These are phyloP conservation scores for Hippophae gyantsensis DNA, from an alignment of 306 rosid species.

Conservation along the genomic window DNA sequence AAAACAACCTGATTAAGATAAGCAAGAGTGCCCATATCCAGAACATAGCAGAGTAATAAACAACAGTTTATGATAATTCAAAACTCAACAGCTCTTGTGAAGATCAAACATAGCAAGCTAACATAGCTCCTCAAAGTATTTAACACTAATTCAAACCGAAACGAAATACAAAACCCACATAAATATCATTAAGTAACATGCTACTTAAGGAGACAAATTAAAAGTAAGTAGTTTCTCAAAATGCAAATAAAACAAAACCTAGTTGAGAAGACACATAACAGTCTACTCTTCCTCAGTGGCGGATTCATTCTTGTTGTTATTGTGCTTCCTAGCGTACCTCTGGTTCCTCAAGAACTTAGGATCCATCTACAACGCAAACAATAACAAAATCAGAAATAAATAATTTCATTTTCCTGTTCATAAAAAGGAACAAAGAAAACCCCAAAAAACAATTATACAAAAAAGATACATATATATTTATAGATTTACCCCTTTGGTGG, in stretches of 20 bases:
- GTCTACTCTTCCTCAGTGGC: conserved; percentile 59
- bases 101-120: no score
- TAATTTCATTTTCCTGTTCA: no score
- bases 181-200: conserved; percentile 12
- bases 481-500: conserved; percentile 78
- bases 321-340: conserved; percentile 99
- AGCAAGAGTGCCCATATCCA: no score
- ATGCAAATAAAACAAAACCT: conserved; percentile 17
- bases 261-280: conserved; percentile 9
- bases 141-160: neutral
- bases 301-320: conserved; percentile 49
- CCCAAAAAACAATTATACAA: neutral
- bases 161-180: conserved; percentile 15
- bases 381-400: neutral
- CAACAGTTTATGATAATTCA: no score
- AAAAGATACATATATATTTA: neutral
- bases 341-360: conserved; percentile 92
- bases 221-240: neutral
- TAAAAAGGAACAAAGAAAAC: neutral
- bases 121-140: no score
- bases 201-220: conserved; percentile 6
- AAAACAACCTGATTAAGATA: no score
- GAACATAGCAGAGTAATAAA: no score
- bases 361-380: conserved; percentile 51
- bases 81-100: no score